phyloP scores from a whole-genome alignment of 352 stramenopile genomes.

The Globisporangium rhizosaccharum region DNA sequence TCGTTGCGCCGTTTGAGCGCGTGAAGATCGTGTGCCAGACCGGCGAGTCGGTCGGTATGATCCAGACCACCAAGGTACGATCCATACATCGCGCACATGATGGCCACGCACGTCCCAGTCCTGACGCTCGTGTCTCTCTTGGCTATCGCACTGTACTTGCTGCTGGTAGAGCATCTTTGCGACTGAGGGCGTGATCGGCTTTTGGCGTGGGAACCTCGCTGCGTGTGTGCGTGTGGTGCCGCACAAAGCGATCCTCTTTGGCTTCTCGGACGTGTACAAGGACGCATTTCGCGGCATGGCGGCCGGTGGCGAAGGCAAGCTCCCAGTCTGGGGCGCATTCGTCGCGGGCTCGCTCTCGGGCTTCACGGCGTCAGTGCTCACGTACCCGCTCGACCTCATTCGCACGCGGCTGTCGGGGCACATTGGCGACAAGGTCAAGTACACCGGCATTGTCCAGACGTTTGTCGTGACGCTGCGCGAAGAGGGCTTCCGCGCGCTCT shows the following conservation, averaged over 20 bases:
- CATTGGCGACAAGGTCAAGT: conserved; percentile 58
- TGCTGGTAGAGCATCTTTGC: conserved; percentile 33
- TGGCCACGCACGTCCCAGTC: no score
- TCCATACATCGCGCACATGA: neutral
- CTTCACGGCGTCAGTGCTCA: conserved; percentile 81
- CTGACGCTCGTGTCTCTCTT: neutral
- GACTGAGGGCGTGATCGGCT: conserved; percentile 55
- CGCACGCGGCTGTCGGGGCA: conserved; percentile 75
- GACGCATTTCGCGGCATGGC: conserved; percentile 49
- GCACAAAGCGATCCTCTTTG: conserved; percentile 79
- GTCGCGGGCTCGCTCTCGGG: conserved; percentile 65
- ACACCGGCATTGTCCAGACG: conserved; percentile 68
- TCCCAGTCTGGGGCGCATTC: conserved; percentile 60
- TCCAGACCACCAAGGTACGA: conserved; percentile 39
- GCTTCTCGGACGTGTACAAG: conserved; percentile 86
- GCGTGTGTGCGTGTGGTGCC: conserved; percentile 76
- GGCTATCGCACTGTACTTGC: neutral
- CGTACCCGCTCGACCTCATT: conserved; percentile 84
- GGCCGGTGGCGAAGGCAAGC: conserved; percentile 13
- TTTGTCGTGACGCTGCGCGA: conserved; percentile 64
- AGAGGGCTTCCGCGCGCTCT: conserved; percentile 58
- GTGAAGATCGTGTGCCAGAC: conserved; percentile 86
- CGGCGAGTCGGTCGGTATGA: conserved; percentile 70
- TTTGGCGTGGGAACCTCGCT: conserved; percentile 72
- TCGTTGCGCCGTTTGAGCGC: conserved; percentile 73